Base-by-base conservation (phyloP, 352 stramenopile genomes). In the Globisporangium nunn region DNA sequence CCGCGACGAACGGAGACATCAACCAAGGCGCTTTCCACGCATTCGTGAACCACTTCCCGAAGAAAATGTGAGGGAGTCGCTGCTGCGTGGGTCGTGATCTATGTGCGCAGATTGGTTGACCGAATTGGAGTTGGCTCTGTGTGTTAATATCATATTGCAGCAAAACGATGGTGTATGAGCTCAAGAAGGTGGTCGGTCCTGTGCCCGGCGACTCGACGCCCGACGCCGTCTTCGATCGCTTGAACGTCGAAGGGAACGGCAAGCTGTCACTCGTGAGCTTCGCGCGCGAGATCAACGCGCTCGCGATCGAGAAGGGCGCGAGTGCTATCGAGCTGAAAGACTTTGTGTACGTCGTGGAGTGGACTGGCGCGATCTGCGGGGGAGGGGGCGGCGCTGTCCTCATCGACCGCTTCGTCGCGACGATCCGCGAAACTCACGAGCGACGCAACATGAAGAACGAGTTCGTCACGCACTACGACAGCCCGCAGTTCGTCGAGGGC, bases 371-470 rank as follows among this genome's bases (percentile, higher is more conserved):
- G n/a, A 78, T 86, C 63, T 93, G 80, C 54, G 76, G 80, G 35
- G 82, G 80, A 0, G 73, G 81, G 56, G 18, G 43, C n/a, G 80
- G 80, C 15, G 65, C 70, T 0, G 67, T 93, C 1, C 54, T 93
- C 6, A 83, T 93, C 48, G 82, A 93, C 62, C 75, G 82, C 17
- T 93, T 93, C 50, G 51, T 91, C 17, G 72, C 78, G 12, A 70
- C 67, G 4, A 68, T 91, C 31, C 80, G 80, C 40, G 81, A 88
- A 52, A 87, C 79, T 14, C 66, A 69, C 40, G 80, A 93, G 35
- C 78, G 82, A 7, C 67, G 80, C 56, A 93, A 89, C 59, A 93
- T 91, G 82, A 89, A 89, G 54, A 85, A 78, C 57, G 82, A 89
- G 52, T 93, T 88, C 63, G 64, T 91, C 33, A 93, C 80, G 2